A percentile compares a stretch with the other conserved stretches of the same genome.
phyloP scores from a whole-genome alignment of 148 eudicot genomes.

The Drosera capensis region DNA sequence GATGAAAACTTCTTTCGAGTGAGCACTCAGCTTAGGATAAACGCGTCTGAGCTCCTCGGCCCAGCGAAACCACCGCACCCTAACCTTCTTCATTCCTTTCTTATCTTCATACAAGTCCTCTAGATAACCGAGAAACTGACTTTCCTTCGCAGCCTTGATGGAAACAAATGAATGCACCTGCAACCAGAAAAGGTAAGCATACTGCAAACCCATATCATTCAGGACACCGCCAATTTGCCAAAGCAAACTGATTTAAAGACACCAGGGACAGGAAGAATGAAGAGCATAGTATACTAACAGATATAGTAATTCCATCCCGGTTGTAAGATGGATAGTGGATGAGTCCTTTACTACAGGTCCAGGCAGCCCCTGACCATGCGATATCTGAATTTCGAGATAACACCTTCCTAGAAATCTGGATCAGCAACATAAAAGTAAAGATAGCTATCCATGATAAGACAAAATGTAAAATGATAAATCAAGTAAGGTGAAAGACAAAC shows the following conservation, averaged over 20 bases:
- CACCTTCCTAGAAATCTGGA: conserved; percentile 20
- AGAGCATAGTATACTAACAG: conserved; percentile 6
- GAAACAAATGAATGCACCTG: conserved; percentile 19
- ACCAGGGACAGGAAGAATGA: neutral
- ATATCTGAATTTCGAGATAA: conserved; percentile 11
- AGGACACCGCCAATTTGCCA: no score
- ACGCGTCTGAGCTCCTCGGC: conserved; percentile 3
- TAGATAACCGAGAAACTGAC: conserved; percentile 12
- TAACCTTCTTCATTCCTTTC: conserved; percentile 14
- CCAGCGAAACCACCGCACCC: conserved; percentile 16
- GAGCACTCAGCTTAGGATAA: conserved; percentile 7
- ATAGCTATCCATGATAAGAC: neutral
- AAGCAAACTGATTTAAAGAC: no score
- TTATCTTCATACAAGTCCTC: conserved; percentile 20
- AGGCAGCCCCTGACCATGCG: conserved; percentile 15
- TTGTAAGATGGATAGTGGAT: conserved; percentile 14
- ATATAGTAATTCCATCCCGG: conserved; percentile 8
- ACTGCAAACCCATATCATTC: neutral
- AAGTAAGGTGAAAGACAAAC: conserved; percentile 4
- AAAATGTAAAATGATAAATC: neutral
- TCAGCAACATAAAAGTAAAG: conserved; percentile 4
- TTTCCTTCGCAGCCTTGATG: conserved; percentile 12
- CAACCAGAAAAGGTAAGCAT: neutral
- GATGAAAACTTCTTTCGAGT: conserved; percentile 16
- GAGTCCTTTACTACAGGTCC: conserved; percentile 13